Percentiles rank a stretch among this genome's conserved stretches.
phyloP scores from a whole-genome alignment of 192 early-diverging fungal genomes.

The Dissophora ornata region DNA sequence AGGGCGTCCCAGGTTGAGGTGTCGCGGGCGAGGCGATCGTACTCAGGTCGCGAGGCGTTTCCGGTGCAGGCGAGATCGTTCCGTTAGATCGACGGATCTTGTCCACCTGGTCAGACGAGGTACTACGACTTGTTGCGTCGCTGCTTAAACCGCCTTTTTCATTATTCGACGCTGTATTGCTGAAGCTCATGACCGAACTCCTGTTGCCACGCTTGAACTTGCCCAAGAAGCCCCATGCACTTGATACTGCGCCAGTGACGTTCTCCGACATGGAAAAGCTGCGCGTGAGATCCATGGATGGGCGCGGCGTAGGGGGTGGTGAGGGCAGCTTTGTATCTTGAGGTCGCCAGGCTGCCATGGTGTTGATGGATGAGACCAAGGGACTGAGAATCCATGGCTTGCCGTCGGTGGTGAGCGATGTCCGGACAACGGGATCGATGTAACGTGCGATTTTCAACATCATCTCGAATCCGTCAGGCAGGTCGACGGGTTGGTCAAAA shows the following conservation, averaged over 20 bases:
- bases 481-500: conserved; percentile 34
- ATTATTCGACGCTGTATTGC: conserved; percentile 18
- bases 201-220: conserved; percentile 47
- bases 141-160: background rate
- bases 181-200: conserved; percentile 26
- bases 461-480: conserved; percentile 52
- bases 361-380: conserved; percentile 52
- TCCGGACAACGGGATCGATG: conserved; percentile 47
- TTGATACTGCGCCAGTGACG: conserved; percentile 38
- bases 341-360: conserved; percentile 47
- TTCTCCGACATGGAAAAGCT: conserved; percentile 32
- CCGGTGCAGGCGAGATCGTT: background rate
- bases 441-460: conserved; percentile 42
- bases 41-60: background rate
- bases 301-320: conserved; percentile 39
- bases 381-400: conserved; percentile 53
- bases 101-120: conserved; percentile 39
- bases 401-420: conserved; percentile 25
- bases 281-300: conserved; percentile 41
- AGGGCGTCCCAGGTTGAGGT: conserved; percentile 35
- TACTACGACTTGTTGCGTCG: conserved; percentile 8
- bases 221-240: conserved; percentile 51
- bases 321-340: conserved; percentile 32
- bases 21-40: conserved; percentile 19
- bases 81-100: conserved; percentile 4